These are phyloP conservation scores for Chalciporus piperatoides DNA, from an alignment of 1,284 basidiomycete species.

Conservation along the genomic window DNA sequence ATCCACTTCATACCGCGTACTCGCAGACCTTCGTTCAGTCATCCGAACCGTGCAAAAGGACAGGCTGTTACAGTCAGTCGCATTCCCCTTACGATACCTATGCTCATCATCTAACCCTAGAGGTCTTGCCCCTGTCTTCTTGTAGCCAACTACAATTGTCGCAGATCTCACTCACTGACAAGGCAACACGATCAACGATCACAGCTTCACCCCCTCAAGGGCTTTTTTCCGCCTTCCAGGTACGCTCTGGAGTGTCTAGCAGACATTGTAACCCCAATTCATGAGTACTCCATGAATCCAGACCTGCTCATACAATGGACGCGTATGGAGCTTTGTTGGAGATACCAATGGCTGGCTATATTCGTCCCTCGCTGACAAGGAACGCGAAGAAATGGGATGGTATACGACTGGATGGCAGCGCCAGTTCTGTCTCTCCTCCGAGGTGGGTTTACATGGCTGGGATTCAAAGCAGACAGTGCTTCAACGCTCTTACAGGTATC, in stretches of 20 bases:
- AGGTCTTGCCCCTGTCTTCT: neutral
- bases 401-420: constrained; percentile 33
- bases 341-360: constrained; percentile 53
- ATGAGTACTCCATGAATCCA: constrained; percentile 14
- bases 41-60: constrained; percentile 20
- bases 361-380: constrained; percentile 30
- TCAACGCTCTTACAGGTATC: constrained; percentile 40
- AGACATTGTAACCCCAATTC: neutral
- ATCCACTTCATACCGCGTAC: constrained; percentile 5
- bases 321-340: constrained; percentile 40
- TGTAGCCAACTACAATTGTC: constrained; percentile 37
- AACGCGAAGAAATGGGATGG: constrained; percentile 7
- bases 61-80: constrained; percentile 28
- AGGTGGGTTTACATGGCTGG: constrained; percentile 19
- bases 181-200: constrained; percentile 23
- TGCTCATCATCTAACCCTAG: neutral
- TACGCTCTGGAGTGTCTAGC: constrained; percentile 22
- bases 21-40: constrained; percentile 17
- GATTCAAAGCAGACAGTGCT: neutral
- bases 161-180: constrained; percentile 37
- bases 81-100: neutral
- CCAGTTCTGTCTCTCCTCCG: constrained; percentile 40
- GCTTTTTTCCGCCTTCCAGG: constrained; percentile 42
- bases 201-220: constrained; percentile 29
- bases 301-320: constrained; percentile 34